These are phyloP conservation scores for Knoxdaviesia capensis DNA, from an alignment of 2,329 filamentous ascomycete genomes.

Conservation along the genomic window DNA sequence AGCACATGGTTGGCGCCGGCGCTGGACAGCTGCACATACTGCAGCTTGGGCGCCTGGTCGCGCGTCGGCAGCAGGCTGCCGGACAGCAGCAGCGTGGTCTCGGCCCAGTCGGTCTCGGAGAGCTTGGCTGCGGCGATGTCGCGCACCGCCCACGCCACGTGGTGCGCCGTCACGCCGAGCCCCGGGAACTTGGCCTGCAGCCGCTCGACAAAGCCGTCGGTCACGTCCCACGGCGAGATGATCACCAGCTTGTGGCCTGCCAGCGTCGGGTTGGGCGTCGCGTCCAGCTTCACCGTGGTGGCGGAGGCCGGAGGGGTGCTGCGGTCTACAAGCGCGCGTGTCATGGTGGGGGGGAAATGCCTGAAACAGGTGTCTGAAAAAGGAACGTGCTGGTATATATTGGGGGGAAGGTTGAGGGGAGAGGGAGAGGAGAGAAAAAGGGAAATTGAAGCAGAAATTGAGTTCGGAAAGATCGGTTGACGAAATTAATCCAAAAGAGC, in stretches of 20 bases:
- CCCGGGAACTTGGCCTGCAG: conserved; percentile 21
- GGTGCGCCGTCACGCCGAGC: conserved; percentile 16
- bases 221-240: conserved; percentile 13
- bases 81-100: conserved; percentile 27
- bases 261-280: too few relatives aligned
- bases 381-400: not conserved
- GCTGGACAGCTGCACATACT: conserved; percentile 31
- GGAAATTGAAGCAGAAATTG: not conserved
- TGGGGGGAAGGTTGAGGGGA: not conserved
- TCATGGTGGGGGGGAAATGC: too few relatives aligned
- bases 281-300: too few relatives aligned
- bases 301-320: too few relatives aligned
- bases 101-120: conserved; percentile 20
- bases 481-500: not conserved
- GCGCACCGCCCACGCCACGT: conserved; percentile 11
- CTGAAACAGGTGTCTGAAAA: too few relatives aligned
- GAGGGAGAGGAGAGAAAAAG: not conserved
- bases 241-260: conserved; percentile 26
- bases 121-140: conserved; percentile 7
- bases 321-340: too few relatives aligned
- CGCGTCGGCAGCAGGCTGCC: conserved; percentile 19
- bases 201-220: conserved; percentile 14
- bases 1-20: conserved; percentile 31
- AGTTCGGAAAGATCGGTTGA: not conserved
- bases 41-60: conserved; percentile 23